Percentiles rank a stretch among this genome's conserved stretches.
Conservation (phyloP, 495 filamentous ascomycete genomes). For the Neurospora sp. region DNA sequence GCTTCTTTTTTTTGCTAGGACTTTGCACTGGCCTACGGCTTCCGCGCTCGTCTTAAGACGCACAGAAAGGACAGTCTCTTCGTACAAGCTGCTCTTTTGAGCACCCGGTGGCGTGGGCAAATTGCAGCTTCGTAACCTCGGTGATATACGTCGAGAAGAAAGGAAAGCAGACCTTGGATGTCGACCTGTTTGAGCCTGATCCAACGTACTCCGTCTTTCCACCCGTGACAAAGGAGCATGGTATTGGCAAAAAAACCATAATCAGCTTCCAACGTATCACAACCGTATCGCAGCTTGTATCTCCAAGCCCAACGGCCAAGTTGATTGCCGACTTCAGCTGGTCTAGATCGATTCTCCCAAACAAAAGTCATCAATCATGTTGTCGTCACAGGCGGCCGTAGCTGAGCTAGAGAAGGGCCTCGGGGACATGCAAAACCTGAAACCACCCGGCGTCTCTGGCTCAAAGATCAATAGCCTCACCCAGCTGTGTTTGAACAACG, state of each 20-base stretch:
- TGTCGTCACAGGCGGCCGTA: conserved; percentile 50
- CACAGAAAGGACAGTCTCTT: not conserved
- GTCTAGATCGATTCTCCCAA: not conserved
- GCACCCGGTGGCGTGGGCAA: conserved; percentile 1
- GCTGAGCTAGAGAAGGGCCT: conserved; percentile 82
- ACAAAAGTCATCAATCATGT: conserved; percentile 43
- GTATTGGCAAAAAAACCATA: conserved; percentile 16
- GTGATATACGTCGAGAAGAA: conserved; percentile 5
- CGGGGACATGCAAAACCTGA: conserved; percentile 82
- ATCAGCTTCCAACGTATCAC: conserved; percentile 3
- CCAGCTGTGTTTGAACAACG: conserved; percentile 71
- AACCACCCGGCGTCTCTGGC: conserved; percentile 87
- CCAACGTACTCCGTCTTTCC: conserved; percentile 9
- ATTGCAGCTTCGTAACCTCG: conserved; percentile 16
- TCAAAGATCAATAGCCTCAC: conserved; percentile 83
- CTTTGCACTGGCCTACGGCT: not conserved
- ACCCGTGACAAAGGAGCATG: conserved; percentile 18
- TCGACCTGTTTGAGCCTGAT: conserved; percentile 1
- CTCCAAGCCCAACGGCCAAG: not conserved
- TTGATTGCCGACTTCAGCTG: conserved; percentile 7
- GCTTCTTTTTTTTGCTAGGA: not conserved
- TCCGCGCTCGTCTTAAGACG: not conserved
- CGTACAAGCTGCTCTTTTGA: conserved; percentile 8
- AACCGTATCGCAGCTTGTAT: conserved; percentile 1
- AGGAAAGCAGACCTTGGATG: not conserved